These are phyloP conservation scores for Pseudofabraea citricarpa DNA, from an alignment of 2,329 filamentous ascomycete species.

Conservation along the genomic window DNA sequence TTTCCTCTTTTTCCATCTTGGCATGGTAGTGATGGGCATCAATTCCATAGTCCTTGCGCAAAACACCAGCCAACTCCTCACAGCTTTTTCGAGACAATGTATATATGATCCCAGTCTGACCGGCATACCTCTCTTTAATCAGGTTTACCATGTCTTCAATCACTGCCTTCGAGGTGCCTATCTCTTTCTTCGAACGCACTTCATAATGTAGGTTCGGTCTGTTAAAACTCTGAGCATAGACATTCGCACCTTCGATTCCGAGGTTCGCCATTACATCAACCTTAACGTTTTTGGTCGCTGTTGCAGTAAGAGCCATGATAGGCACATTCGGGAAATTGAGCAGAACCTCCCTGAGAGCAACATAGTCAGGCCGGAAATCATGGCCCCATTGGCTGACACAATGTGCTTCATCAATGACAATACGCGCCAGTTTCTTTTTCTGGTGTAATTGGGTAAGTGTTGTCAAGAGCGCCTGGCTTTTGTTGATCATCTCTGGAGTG, in stretches of 20 bases:
- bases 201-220: slow-evolving; percentile 92
- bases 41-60: slow-evolving; percentile 59
- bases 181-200: slow-evolving; percentile 66
- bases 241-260: slow-evolving; percentile 68
- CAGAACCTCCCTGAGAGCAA: slow-evolving; percentile 72
- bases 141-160: slow-evolving; percentile 51
- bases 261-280: slow-evolving; percentile 88
- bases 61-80: slow-evolving; percentile 70
- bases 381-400: slow-evolving; percentile 99
- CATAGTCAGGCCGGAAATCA: slow-evolving; percentile 96
- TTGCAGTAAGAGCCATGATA: slow-evolving; percentile 92
- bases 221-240: slow-evolving; percentile 93
- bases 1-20: slow-evolving; percentile 62
- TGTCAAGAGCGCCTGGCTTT: slow-evolving; percentile 64
- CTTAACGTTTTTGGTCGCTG: slow-evolving; percentile 89
- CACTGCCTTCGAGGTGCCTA: slow-evolving; percentile 46
- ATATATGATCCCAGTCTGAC: slow-evolving; percentile 86
- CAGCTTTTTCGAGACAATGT: slow-evolving; percentile 81
- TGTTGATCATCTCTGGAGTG: slow-evolving; percentile 93
- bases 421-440: slow-evolving; percentile 70
- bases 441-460: slow-evolving; percentile 64
- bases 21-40: slow-evolving; percentile 84
- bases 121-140: slow-evolving; percentile 64
- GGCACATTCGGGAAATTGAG: slow-evolving; percentile 72
- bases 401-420: slow-evolving; percentile 98